phyloP scores from a whole-genome alignment of 192 early-diverging fungal species.

The Martensiomyces pterosporus region DNA sequence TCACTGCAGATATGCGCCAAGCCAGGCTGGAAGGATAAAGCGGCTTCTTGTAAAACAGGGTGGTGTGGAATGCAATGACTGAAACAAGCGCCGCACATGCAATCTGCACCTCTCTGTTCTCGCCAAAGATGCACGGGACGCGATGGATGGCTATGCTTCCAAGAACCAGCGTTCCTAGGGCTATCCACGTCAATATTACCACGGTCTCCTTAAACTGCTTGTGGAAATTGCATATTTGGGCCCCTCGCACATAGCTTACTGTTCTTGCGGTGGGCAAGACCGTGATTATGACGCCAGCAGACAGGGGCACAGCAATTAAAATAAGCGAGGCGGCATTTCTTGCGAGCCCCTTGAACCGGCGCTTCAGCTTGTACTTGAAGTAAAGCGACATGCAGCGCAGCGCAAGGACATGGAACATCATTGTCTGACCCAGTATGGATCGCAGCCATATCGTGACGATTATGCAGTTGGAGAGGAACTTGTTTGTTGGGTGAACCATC shows the following conservation, averaged over 20 bases:
- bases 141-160: neutral
- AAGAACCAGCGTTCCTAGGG: neutral
- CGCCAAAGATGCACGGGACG: constrained; percentile 6
- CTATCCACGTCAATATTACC: constrained; percentile 8
- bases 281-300: constrained; percentile 10
- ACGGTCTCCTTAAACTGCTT: constrained; percentile 17
- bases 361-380: constrained; percentile 4
- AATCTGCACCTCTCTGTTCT: neutral
- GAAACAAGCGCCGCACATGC: constrained; percentile 6
- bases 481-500: constrained; percentile 15
- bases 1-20: constrained; percentile 23
- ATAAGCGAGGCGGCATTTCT: neutral
- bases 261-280: constrained; percentile 10
- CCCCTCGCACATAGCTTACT: constrained; percentile 3
- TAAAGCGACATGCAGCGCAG: neutral
- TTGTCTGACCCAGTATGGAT: constrained; percentile 21
- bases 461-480: constrained; percentile 17
- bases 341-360: neutral
- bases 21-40: constrained; percentile 11
- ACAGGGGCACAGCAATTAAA: neutral
- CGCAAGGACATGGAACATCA: constrained; percentile 1
- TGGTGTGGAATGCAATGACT: constrained; percentile 15
- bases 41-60: constrained; percentile 17
- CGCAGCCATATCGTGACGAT: constrained; percentile 36
- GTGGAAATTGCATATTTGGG: constrained; percentile 23